Conservation (phyloP, 139 green algal species). For the Volvox reticuliferus region DNA sequence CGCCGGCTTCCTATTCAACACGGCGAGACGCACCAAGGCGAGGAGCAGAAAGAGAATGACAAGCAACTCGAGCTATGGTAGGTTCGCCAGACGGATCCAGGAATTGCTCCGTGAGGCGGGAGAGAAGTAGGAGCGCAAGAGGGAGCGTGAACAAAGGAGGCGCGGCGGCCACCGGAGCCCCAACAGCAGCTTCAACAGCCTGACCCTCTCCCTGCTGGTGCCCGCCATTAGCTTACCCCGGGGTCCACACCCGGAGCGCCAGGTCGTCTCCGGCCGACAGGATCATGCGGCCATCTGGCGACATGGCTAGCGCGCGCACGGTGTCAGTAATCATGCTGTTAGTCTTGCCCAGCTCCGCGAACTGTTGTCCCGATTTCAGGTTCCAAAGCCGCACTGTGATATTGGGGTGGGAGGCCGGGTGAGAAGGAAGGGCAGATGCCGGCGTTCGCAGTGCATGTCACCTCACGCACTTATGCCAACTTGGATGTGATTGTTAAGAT, state of each 20-base stretch:
- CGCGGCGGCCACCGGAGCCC: too few relatives aligned
- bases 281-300: slow-evolving; percentile 22
- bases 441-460: neutral
- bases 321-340: slow-evolving; percentile 13
- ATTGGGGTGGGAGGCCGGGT: neutral
- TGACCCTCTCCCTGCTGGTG: too few relatives aligned
- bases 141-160: neutral
- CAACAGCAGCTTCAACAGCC: too few relatives aligned
- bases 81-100: neutral
- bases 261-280: slow-evolving; percentile 35
- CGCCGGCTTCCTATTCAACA: too few relatives aligned
- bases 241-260: slow-evolving; percentile 25
- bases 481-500: too few relatives aligned
- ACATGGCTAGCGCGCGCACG: slow-evolving; percentile 28
- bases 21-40: too few relatives aligned
- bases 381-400: slow-evolving; percentile 35
- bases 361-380: slow-evolving; percentile 28
- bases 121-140: too few relatives aligned
- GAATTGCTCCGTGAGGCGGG: neutral
- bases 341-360: slow-evolving; percentile 18
- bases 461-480: neutral
- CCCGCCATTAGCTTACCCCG: neutral
- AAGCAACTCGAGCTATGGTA: neutral
- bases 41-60: too few relatives aligned
- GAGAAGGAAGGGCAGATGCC: neutral